Base-by-base conservation (phyloP, 148 eudicot genomes). In the Spergularia bocconei region DNA sequence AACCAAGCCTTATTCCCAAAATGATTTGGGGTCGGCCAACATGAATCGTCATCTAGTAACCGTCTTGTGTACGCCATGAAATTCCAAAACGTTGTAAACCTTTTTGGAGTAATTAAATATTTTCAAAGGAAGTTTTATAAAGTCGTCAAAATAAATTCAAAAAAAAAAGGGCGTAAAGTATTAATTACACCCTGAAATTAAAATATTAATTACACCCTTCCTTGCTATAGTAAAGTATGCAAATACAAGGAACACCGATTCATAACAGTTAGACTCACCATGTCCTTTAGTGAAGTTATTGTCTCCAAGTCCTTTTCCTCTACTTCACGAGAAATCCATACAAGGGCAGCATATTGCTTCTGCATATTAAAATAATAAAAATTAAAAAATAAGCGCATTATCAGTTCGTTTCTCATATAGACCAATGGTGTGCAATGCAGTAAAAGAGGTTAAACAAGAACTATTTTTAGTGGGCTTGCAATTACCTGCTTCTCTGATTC, bases 401-500 rank as follows among this genome's bases (percentile, higher is more conserved):
- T 13, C 11, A 36, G 47, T 63, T 39, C 33, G 12, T 51, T 29
- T n/a, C 77, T 67, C 55, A 70, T 38, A 65, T 13, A 70, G 66
- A 25, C 14, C 50, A 50, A 62, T 69, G 41, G 56, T 51, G 25
- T 39, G n/a, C 20, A 54, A 14, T 75, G 17, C 13, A 48, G 6
- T 19, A 53, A 76, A 70, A 55, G 33, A 51, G 12, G 41, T 71
- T 38, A 71, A 52, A 20, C 20, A 75, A n/a, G 76, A 63, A 63
- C 52, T 52, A 21, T 6, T 53, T 9, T n/a, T 52, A 13, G 10
- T 36, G 15, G 15, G 57, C 62, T 36, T 50, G 73, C 7, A 44
- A 23, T 60, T 65, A 92, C 99, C 97, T 95, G 97, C 84, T 95
- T 95, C 78, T 95, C 99, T 69, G 99, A 85, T 85, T 95, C 99